phyloP scores from a whole-genome alignment of 495 filamentous ascomycete species.

The Penicillium diatomitis region DNA sequence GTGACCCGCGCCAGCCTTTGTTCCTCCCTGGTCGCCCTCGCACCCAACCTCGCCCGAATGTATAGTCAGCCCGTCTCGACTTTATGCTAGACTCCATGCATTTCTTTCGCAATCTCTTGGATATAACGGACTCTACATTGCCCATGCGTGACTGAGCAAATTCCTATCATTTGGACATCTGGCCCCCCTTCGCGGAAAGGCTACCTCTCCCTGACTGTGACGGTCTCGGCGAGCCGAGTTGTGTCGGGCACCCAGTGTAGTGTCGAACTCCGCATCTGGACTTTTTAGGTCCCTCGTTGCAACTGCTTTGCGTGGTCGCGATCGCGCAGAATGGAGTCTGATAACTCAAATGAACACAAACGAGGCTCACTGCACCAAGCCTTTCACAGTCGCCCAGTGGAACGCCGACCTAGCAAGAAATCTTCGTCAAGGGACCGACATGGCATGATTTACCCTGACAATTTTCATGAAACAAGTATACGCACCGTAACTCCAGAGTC shows the following conservation, averaged over 20 bases:
- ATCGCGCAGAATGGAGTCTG: constrained; percentile 34
- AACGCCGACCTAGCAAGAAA: constrained; percentile 45
- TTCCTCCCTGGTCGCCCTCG: constrained; percentile 12
- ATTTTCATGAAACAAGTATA: constrained; percentile 39
- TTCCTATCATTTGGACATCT: constrained; percentile 9
- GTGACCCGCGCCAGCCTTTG: constrained; percentile 21
- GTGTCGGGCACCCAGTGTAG: constrained; percentile 10
- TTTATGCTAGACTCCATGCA: constrained; percentile 36
- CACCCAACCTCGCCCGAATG: constrained; percentile 18
- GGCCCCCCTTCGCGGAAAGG: neutral
- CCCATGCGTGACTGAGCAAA: constrained; percentile 25
- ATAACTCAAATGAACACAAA: constrained; percentile 34
- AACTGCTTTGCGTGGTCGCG: constrained; percentile 4
- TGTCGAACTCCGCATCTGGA: constrained; percentile 9
- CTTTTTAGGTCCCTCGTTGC: constrained; percentile 12
- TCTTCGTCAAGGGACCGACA: constrained; percentile 45
- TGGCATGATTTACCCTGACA: constrained; percentile 45
- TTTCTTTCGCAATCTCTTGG: constrained; percentile 31
- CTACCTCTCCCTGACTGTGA: constrained; percentile 3
- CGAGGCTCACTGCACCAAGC: constrained; percentile 37
- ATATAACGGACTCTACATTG: constrained; percentile 29
- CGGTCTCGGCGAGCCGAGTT: constrained; percentile 12
- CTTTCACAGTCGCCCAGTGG: constrained; percentile 35
- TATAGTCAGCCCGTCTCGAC: constrained; percentile 16
- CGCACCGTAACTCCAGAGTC: constrained; percentile 43